Conservation (phyloP, 306 rosid species). For the Clitoria ternatea region DNA sequence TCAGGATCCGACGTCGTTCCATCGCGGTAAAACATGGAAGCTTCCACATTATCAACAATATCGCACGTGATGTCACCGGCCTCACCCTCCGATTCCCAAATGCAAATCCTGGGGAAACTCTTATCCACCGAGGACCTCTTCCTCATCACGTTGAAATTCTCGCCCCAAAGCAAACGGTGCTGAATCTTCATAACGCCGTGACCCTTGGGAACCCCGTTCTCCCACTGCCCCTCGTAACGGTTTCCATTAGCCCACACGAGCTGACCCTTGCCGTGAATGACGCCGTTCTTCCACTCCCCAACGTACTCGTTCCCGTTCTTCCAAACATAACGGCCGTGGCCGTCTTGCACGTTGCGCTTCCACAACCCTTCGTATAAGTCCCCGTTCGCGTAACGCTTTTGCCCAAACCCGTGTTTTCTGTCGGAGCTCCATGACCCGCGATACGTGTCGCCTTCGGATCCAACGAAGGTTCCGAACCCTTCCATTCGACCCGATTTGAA, state of each 20-base stretch:
- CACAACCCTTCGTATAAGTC: conserved; percentile 84
- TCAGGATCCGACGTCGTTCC: conserved; percentile 51
- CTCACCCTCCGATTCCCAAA: conserved; percentile 99
- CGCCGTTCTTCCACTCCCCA: conserved; percentile 89
- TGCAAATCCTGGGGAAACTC: conserved; percentile 91
- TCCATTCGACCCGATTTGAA: conserved; percentile 87
- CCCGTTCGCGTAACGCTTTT: conserved; percentile 82
- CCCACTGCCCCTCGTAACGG: conserved; percentile 88
- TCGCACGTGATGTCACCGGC: conserved; percentile 98
- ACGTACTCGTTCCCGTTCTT: conserved; percentile 72
- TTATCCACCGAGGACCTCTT: conserved; percentile 78
- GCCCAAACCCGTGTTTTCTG: conserved; percentile 77
- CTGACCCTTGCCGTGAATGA: conserved; percentile 72
- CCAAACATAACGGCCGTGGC: conserved; percentile 87
- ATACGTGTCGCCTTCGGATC: conserved; percentile 69
- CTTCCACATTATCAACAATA: conserved; percentile 91
- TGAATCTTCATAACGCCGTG: conserved; percentile 38
- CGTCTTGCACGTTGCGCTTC: conserved; percentile 87
- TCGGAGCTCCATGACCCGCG: conserved; percentile 87
- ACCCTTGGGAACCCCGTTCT: conserved; percentile 74
- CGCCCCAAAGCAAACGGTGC: conserved; percentile 29
- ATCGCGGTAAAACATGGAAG: conserved; percentile 78
- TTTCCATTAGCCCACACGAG: conserved; percentile 82
- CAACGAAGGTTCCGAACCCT: conserved; percentile 69
- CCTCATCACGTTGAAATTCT: conserved; percentile 48